Evolutionary conservation across 257 asterid species (phyloP).

Genomic region (Solanum verrucosum): DNA sequence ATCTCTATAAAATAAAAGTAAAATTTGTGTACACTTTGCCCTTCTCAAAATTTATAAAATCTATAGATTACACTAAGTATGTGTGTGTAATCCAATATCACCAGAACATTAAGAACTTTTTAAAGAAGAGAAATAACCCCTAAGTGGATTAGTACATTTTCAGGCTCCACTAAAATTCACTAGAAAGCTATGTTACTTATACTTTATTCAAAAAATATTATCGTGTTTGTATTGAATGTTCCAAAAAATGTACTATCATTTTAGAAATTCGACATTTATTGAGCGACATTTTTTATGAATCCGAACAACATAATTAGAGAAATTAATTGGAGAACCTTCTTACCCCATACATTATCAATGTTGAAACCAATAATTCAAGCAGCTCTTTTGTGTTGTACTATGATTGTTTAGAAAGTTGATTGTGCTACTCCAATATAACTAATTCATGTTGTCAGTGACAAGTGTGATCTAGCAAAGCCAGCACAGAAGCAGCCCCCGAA

Average conservation of each 20-base stretch:
- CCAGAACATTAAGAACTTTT: not conserved
- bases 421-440: constrained; percentile 69
- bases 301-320: not conserved
- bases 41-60: not conserved
- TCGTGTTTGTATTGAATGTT: no score
- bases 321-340: not conserved
- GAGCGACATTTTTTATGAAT: not conserved
- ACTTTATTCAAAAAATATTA: no score
- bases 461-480: constrained; percentile 26
- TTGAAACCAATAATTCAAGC: constrained; percentile 69
- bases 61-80: no score
- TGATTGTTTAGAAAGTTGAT: constrained; percentile 50
- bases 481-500: no score
- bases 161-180: not conserved
- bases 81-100: not conserved
- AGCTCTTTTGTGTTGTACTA: constrained; percentile 35
- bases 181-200: not conserved
- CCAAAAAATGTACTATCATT: not conserved
- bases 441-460: constrained; percentile 70
- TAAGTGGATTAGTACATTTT: not conserved
- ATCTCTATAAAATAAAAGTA: not conserved
- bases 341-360: constrained; percentile 63
- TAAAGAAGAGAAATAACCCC: not conserved
- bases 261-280: rapidly evolving
- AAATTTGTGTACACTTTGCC: rapidly evolving